phyloP scores from a whole-genome alignment of 148 eudicot genomes.

The Rhododendron kiyosumense region DNA sequence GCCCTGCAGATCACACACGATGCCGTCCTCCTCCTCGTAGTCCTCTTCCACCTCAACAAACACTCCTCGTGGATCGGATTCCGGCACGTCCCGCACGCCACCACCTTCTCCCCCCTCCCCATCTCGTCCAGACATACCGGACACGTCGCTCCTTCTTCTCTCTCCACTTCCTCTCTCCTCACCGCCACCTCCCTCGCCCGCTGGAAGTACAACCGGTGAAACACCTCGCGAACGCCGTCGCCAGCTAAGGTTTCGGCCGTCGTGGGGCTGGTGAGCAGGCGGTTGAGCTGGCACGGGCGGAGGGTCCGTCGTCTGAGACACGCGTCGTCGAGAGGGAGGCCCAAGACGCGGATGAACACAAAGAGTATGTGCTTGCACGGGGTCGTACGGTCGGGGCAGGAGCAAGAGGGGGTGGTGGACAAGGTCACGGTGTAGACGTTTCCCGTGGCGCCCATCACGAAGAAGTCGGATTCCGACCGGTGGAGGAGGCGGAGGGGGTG shows the following conservation, averaged over 20 bases:
- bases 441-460: constrained; percentile 70
- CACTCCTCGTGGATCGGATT: constrained; percentile 76
- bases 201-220: constrained; percentile 51
- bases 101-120: constrained; percentile 41
- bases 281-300: constrained; percentile 54
- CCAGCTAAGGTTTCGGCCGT: constrained; percentile 42
- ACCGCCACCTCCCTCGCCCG: background rate
- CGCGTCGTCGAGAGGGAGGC: constrained; percentile 42
- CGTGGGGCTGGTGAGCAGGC: constrained; percentile 42
- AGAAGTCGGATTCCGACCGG: constrained; percentile 71
- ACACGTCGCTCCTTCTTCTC: constrained; percentile 52
- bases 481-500: constrained; percentile 72
- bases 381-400: constrained; percentile 77
- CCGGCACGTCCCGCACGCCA: constrained; percentile 67
- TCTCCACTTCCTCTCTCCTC: constrained; percentile 3
- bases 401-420: constrained; percentile 52
- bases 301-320: constrained; percentile 54
- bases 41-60: constrained; percentile 69
- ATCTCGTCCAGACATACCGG: constrained; percentile 88
- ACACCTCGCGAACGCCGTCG: constrained; percentile 40
- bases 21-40: constrained; percentile 46
- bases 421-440: constrained; percentile 72
- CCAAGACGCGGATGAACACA: constrained; percentile 49
- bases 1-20: constrained; percentile 89
- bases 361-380: constrained; percentile 87